These are phyloP conservation scores for Scalesia atractyloides DNA, from an alignment of 129 eudicot genomes.

Conservation along the genomic window DNA sequence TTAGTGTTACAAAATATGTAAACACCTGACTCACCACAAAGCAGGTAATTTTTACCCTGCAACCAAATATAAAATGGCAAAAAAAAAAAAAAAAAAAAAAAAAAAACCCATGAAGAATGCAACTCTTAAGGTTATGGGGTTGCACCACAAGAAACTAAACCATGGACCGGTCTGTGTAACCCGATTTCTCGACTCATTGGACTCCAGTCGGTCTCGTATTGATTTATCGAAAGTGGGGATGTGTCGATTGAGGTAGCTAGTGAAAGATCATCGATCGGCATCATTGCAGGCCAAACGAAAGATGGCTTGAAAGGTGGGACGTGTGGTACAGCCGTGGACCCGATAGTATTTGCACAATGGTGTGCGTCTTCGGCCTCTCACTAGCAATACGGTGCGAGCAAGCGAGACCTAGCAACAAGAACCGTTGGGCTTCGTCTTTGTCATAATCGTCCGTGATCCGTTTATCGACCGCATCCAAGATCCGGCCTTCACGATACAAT, in stretches of 20 bases:
- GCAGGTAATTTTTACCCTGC: not conserved
- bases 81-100: not conserved
- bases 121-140: conserved; percentile 29
- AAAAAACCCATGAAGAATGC: conserved; percentile 20
- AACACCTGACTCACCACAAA: no score
- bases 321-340: conserved; percentile 52
- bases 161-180: conserved; percentile 42
- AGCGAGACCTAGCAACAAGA: conserved; percentile 70
- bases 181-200: conserved; percentile 47
- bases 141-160: conserved; percentile 47
- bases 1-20: not conserved
- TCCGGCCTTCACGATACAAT: conserved; percentile 58
- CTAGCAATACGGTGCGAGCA: conserved; percentile 74
- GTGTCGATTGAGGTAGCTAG: conserved; percentile 41
- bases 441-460: conserved; percentile 51
- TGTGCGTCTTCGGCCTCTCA: conserved; percentile 71
- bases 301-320: conserved; percentile 80
- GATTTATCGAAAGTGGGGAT: conserved; percentile 42
- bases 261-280: conserved; percentile 42
- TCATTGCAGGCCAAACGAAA: conserved; percentile 78
- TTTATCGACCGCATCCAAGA: conserved; percentile 60
- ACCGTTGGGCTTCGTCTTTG: conserved; percentile 62
- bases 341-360: conserved; percentile 60
- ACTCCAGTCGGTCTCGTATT: conserved; percentile 56
- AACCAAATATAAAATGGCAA: conserved; percentile 12